Conservation (phyloP, 2,329 filamentous ascomycete genomes). For the Pseudofabraea citricarpa region DNA sequence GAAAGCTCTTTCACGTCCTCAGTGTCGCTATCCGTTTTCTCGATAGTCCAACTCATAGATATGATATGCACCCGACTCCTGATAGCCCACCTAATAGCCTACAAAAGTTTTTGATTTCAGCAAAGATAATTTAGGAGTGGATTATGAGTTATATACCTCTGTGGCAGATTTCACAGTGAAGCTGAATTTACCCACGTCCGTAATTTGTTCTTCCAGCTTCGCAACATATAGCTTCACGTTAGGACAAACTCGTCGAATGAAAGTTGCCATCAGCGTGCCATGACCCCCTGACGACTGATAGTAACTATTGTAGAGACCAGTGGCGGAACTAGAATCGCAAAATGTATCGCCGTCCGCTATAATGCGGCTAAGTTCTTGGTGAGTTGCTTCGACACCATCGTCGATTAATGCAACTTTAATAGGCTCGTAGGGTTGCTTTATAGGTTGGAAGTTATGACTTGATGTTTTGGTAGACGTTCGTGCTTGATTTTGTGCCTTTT, state of each 20-base stretch:
- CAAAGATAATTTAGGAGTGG: background rate
- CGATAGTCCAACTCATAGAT: constrained; percentile 34
- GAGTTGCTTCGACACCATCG: constrained; percentile 31
- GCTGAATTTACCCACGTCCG: constrained; percentile 6
- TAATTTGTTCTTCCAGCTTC: constrained; percentile 16
- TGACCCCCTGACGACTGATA: constrained; percentile 26
- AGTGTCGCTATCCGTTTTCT: constrained; percentile 6
- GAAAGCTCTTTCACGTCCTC: constrained; percentile 19
- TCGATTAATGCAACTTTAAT: constrained; percentile 33
- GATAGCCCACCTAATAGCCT: constrained; percentile 29
- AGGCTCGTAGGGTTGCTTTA: constrained; percentile 15
- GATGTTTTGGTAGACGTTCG: too few species aligned
- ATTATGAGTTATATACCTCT: constrained; percentile 12
- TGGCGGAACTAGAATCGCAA: constrained; percentile 6
- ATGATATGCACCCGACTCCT: constrained; percentile 29
- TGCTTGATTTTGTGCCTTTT: too few species aligned
- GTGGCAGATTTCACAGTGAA: constrained; percentile 24
- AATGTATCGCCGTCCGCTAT: constrained; percentile 26
- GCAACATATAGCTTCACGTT: constrained; percentile 17
- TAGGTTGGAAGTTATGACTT: background rate
- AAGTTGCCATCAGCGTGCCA: constrained; percentile 26
- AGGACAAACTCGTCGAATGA: constrained; percentile 25
- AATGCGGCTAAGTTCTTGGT: constrained; percentile 17
- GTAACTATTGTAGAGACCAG: constrained; percentile 11
- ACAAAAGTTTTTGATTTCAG: background rate